Conservation (phyloP, 768 basidiomycete species). For the Crucibulum laeve region DNA sequence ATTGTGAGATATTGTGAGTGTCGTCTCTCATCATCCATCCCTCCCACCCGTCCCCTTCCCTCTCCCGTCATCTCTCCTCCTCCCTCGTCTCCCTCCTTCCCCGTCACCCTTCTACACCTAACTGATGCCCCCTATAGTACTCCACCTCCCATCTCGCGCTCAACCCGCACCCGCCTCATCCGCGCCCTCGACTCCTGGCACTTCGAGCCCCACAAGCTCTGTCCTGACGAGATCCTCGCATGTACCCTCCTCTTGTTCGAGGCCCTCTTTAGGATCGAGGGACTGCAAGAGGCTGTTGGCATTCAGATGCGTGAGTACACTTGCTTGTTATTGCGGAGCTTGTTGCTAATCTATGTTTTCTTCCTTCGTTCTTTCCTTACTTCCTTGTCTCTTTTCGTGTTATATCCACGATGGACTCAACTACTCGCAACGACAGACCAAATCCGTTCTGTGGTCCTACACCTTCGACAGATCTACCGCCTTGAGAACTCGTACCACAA, state of each 20-base stretch:
- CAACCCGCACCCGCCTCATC: constrained; percentile 61
- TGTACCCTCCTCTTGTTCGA: constrained; percentile 89
- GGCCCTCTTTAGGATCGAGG: constrained; percentile 73
- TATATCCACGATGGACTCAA: constrained; percentile 12
- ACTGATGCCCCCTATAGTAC: constrained; percentile 25
- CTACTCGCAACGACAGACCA: constrained; percentile 44
- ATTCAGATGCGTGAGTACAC: constrained; percentile 59
- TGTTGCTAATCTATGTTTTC: too few species aligned
- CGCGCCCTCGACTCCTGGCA: constrained; percentile 72
- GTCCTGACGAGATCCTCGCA: constrained; percentile 76
- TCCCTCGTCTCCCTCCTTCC: not conserved
- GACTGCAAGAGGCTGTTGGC: constrained; percentile 55
- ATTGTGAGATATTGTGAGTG: constrained; percentile 39
- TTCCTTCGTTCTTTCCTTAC: too few species aligned
- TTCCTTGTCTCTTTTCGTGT: constrained; percentile 4
- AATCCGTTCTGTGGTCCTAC: constrained; percentile 74
- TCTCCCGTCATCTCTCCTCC: not conserved
- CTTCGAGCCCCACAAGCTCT: constrained; percentile 84
- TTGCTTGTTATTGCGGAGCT: too few species aligned
- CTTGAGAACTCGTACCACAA: constrained; percentile 95
- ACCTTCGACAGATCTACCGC: constrained; percentile 90
- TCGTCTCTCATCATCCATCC: not conserved
- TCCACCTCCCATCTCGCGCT: constrained; percentile 40
- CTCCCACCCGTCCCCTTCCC: not conserved
- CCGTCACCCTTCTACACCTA: not conserved